Evolutionary conservation across 2,329 filamentous ascomycete species (phyloP), one percentile per base, ranked within the genome.

Genomic region (Claviceps arundinis): DNA sequence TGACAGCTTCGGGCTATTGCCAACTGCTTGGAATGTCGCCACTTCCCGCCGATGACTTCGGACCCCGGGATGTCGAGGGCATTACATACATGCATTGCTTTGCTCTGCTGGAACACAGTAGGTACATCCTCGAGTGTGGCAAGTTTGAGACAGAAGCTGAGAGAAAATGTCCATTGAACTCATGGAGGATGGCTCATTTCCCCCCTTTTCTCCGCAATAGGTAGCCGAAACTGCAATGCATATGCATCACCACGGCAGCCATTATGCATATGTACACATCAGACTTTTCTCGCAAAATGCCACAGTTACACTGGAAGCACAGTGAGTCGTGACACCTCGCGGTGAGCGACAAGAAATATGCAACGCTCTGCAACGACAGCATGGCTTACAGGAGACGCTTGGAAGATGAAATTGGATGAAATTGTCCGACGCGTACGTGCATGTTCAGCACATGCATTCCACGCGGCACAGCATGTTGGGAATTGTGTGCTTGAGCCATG

Each of bases 371-470:
- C 7, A 37, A 44, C 24, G 17, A 22, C 40, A 44, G 37, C 22
- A 22, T 9, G 16, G 9, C 26, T 37, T 34, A 37, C 48, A 26
- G 43, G 5, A 50, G 48, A 37, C 30, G 30, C 17, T 41, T 30
- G 37, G 22, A 47, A 13, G 34, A 5, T 19, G 24, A 14, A 8
- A 43, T 16, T 14, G 3, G 5, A 38, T 26, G 7, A 45, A 50
- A 51, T 40, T 46, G 37, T 42, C 43, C 50, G 50, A 51, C 43
- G 50, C 50, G 24, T 47, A 41, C 43, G 37, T 51, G 43, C 50
- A 51, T 47, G n/a, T 47, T 37, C 14, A 46, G 49, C 26, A 43
- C 26, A 45, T 50, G 40, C 42, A 37, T 50, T 19, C 19, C 16
- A 30, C 42, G 49, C 41, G 11, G 34, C 49, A 50, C 49, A 30